Base-by-base conservation (phyloP, 306 rosid species). In the Vigna angularis region DNA sequence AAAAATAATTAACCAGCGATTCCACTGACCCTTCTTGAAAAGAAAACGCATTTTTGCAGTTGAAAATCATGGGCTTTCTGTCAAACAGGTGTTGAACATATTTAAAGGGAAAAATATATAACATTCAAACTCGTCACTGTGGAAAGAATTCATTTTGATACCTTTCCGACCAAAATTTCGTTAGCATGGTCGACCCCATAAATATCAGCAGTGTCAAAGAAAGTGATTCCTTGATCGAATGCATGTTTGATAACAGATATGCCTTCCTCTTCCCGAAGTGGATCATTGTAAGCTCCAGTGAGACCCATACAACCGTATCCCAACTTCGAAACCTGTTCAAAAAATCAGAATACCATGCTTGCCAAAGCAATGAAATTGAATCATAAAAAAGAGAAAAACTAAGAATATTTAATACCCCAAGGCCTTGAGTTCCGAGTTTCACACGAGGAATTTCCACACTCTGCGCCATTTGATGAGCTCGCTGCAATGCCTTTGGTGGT, bases 281-380 rank as follows among this genome's bases (percentile, higher is more conserved):
- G 88, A 63, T 67, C 83, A 30, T 81, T 85, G 73, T 89, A 89
- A n/a, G 6, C 44, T 62, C 98, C 96, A 15, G 79, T 34, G 11
- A 89, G 88, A 1, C 88, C 85, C 87, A 86, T 48, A 64, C 94
- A 91, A 0, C 98, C 98, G 34, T 89, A 83, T 12, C 96, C 98
- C 66, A 91, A 65, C 72, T 82, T 90, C 32, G 97, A 93, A 75
- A 93, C 95, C 94, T 90, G 61, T 12, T 7, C 2, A 34, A 2
- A 15, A 2, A 7, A 5, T 30, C 3, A 55, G 59, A 10, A 42
- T 3, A 30, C 4, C 34, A 30, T 34, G 38, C 38, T 34, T 34
- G 38, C 7, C 7, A 34, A 34, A 34, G 8, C 5, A 34, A 34
- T 34, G 38, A 34, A 34, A 34, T 34, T 6, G 47, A 9, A 42